These are phyloP conservation scores for Termitomyces titanicus DNA, from an alignment of 768 basidiomycete species.

Conservation along the genomic window DNA sequence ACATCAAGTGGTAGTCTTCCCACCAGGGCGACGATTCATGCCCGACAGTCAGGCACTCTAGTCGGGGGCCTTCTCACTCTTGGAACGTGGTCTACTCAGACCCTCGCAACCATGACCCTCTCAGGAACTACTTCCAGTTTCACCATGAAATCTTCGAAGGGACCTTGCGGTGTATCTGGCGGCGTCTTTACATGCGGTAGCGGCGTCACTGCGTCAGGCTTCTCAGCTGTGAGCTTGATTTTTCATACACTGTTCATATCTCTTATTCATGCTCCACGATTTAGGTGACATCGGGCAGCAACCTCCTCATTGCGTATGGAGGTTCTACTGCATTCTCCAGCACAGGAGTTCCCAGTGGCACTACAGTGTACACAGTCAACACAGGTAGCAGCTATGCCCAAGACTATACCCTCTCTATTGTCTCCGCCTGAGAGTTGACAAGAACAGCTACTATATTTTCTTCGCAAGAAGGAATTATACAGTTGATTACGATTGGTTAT, in stretches of 20 bases:
- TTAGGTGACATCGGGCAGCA: slow-evolving; percentile 45
- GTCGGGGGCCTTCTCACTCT: slow-evolving; percentile 50
- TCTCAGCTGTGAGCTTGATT: slow-evolving; percentile 45
- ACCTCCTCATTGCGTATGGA: slow-evolving; percentile 43
- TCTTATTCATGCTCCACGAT: slow-evolving; percentile 1
- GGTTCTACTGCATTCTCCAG: slow-evolving; percentile 51
- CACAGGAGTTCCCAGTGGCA: slow-evolving; percentile 48
- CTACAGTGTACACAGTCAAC: slow-evolving; percentile 36
- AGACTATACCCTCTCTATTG: slow-evolving; percentile 36
- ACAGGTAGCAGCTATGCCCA: slow-evolving; percentile 29
- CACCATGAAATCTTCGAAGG: slow-evolving; percentile 58
- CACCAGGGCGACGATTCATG: slow-evolving; percentile 42
- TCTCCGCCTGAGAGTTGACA: slow-evolving; percentile 23
- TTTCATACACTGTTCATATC: background rate
- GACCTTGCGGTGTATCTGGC: slow-evolving; percentile 46
- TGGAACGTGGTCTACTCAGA: slow-evolving; percentile 63
- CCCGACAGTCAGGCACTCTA: slow-evolving; percentile 27
- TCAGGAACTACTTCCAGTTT: slow-evolving; percentile 46
- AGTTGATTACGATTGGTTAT: background rate
- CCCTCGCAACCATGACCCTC: slow-evolving; percentile 51
- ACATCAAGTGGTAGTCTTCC: slow-evolving; percentile 29
- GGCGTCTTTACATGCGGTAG: slow-evolving; percentile 49
- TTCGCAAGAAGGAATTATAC: background rate
- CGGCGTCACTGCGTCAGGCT: slow-evolving; percentile 41
- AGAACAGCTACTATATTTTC: background rate